A percentile compares a stretch with the other conserved stretches of the same genome.
Evolutionary conservation across 805 yeast genomes (phyloP).

Genomic region (Starmera dryadoides): DNA sequence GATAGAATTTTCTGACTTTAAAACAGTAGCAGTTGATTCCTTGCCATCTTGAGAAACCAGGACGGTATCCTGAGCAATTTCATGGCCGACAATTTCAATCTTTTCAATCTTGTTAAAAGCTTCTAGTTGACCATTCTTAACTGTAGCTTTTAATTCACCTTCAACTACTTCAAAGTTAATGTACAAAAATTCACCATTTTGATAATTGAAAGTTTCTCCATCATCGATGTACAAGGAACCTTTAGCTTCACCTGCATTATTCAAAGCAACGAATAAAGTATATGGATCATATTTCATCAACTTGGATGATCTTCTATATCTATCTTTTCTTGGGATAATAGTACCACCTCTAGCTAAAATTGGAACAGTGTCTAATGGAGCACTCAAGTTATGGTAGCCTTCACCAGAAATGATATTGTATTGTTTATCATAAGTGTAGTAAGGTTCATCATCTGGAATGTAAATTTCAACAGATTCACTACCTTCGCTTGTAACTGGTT

Average conservation of each 20-base stretch:
- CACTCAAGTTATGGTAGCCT: constrained; percentile 32
- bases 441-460: constrained; percentile 40
- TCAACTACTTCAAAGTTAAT: constrained; percentile 33
- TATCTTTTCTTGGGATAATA: constrained; percentile 56
- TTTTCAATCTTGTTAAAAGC: constrained; percentile 42
- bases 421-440: constrained; percentile 45
- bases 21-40: constrained; percentile 28
- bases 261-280: constrained; percentile 59
- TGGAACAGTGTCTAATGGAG: constrained; percentile 60
- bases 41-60: constrained; percentile 30
- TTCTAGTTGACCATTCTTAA: constrained; percentile 18
- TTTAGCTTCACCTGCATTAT: constrained; percentile 38
- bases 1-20: constrained; percentile 12
- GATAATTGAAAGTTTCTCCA: constrained; percentile 62
- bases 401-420: constrained; percentile 23
- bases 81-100: constrained; percentile 40
- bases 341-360: constrained; percentile 74
- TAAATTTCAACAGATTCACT: constrained; percentile 27
- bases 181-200: constrained; percentile 40
- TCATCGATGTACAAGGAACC: constrained; percentile 76
- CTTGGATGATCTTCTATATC: constrained; percentile 74
- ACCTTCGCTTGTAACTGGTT: constrained; percentile 66
- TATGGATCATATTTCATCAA: constrained; percentile 77
- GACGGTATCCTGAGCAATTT: constrained; percentile 3
- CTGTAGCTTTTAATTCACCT: constrained; percentile 23